A percentile compares a stretch with the other conserved stretches of the same genome.
phyloP scores from a whole-genome alignment of 2,329 filamentous ascomycete genomes.

The Diaporthe helianthi region DNA sequence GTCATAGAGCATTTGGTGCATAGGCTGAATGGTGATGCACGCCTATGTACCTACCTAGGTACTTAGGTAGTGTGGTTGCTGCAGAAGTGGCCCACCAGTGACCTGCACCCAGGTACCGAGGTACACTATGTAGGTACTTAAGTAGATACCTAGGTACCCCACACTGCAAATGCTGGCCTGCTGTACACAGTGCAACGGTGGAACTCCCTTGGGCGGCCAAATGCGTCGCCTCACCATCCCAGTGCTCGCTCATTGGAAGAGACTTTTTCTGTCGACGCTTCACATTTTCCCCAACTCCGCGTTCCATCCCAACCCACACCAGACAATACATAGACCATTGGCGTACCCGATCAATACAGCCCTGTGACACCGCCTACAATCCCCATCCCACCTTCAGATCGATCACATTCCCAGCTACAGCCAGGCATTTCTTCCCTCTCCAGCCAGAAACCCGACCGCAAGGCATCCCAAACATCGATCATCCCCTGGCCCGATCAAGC shows the following conservation, averaged over 20 bases:
- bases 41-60: not conserved
- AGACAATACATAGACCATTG: not conserved
- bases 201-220: constrained; percentile 14
- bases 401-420: constrained; percentile 13
- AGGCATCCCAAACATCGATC: constrained; percentile 5
- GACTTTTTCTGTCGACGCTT: constrained; percentile 31
- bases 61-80: not conserved
- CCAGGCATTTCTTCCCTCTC: not conserved
- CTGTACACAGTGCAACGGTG: constrained; percentile 12
- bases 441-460: not conserved
- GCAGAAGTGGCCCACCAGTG: too few species aligned
- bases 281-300: constrained; percentile 24
- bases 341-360: not conserved
- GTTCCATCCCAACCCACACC: constrained; percentile 25
- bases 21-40: not conserved
- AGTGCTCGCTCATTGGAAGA: constrained; percentile 27
- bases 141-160: not conserved
- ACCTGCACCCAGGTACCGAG: too few species aligned
- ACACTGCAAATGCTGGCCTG: constrained; percentile 8
- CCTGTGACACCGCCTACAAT: constrained; percentile 21
- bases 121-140: too few species aligned
- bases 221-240: constrained; percentile 17
- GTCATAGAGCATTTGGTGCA: not conserved
- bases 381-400: constrained; percentile 15
- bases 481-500: constrained; percentile 6